These are phyloP conservation scores for Mycena albidolilacea DNA, from an alignment of 768 basidiomycete genomes.

Conservation along the genomic window DNA sequence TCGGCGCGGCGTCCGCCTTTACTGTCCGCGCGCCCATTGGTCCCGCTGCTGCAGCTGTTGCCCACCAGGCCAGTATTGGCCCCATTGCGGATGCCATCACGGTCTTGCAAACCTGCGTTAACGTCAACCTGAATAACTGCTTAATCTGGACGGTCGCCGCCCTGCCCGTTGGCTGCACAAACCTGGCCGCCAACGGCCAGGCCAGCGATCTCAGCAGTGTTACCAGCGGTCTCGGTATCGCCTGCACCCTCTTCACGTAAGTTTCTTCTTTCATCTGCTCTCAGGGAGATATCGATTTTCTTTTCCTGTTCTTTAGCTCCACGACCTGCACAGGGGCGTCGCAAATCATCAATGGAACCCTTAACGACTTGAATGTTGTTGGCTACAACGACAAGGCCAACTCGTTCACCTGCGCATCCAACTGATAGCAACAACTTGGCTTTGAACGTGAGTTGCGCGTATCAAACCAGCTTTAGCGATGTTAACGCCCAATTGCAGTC, in stretches of 20 bases:
- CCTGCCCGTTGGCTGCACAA: constrained; percentile 38
- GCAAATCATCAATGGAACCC: constrained; percentile 36
- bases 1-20: constrained; percentile 30
- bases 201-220: constrained; percentile 29
- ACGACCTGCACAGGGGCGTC: constrained; percentile 30
- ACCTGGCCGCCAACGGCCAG: constrained; percentile 32
- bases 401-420: constrained; percentile 35
- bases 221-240: constrained; percentile 11
- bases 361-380: constrained; percentile 33
- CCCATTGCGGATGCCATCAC: constrained; percentile 19
- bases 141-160: constrained; percentile 34
- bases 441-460: background rate
- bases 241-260: constrained; percentile 40
- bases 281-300: background rate
- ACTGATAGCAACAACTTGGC: background rate
- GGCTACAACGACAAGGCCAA: constrained; percentile 33
- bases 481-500: background rate
- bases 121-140: constrained; percentile 33
- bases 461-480: background rate
- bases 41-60: constrained; percentile 6
- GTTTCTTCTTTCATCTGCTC: background rate
- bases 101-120: constrained; percentile 32
- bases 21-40: constrained; percentile 6
- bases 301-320: constrained; percentile 13
- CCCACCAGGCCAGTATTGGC: background rate